Conservation (phyloP, 1,284 basidiomycete genomes). For the Phellopilus nigrolimitatus region DNA sequence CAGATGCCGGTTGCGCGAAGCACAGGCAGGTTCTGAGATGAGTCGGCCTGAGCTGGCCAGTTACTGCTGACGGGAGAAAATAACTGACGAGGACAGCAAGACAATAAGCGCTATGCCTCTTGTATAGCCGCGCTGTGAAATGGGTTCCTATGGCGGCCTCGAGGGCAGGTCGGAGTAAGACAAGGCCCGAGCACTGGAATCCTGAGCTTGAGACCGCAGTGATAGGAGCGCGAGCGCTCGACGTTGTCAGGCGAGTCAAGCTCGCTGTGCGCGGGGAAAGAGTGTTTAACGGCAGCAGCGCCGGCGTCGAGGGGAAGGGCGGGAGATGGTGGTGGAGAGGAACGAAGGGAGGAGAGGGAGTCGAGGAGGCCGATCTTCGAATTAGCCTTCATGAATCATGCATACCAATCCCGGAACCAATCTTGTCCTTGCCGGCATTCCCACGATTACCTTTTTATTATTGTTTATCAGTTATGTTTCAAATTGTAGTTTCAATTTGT, state of each 20-base stretch:
- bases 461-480: not conserved
- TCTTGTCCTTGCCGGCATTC: not conserved
- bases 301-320: not conserved
- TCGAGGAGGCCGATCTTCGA: not conserved
- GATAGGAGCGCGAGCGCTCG: slow-evolving; percentile 1
- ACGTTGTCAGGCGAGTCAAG: not conserved
- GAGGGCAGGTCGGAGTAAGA: not conserved
- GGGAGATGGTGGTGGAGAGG: not conserved
- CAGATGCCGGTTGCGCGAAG: not conserved
- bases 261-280: not conserved
- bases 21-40: too few species aligned
- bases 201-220: not conserved
- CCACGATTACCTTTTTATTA: slow-evolving; percentile 3
- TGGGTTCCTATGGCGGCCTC: not conserved
- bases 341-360: not conserved
- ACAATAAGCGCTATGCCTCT: not conserved
- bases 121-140: not conserved
- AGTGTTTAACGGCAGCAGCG: not conserved
- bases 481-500: not conserved
- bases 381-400: not conserved
- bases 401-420: not conserved
- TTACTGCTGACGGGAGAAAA: not conserved
- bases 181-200: not conserved
- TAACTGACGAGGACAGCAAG: not conserved
- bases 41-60: not conserved